These are phyloP conservation scores for Quercus wislizeni DNA, from an alignment of 306 rosid genomes.

Conservation along the genomic window DNA sequence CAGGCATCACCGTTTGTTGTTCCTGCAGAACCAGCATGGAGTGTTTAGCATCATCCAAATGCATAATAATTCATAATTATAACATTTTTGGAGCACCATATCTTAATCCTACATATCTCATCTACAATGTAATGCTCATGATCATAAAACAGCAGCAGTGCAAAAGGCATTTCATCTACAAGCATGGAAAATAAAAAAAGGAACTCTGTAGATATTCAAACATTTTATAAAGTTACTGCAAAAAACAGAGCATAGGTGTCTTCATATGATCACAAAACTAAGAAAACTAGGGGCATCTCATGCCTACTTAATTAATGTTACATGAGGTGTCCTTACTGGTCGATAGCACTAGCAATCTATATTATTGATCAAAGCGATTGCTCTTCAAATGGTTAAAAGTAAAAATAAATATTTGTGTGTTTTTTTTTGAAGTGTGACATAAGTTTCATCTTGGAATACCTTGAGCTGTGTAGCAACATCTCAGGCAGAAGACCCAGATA, in stretches of 20 bases:
- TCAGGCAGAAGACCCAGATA: slow-evolving; percentile 90
- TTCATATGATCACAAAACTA: neutral
- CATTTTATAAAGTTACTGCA: neutral
- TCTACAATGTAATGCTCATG: neutral
- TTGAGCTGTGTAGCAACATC: slow-evolving; percentile 92
- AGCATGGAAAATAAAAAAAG: neutral
- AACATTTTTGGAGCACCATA: neutral
- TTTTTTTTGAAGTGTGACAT: neutral
- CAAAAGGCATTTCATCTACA: neutral
- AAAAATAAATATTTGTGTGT: neutral
- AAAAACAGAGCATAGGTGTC: neutral
- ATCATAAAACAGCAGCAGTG: neutral
- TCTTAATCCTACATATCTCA: neutral
- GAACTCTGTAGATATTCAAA: neutral
- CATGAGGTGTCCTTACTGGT: neutral
- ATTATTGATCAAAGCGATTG: neutral
- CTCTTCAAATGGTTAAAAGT: neutral
- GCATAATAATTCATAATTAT: neutral
- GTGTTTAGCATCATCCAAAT: neutral
- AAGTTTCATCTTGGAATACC: slow-evolving; percentile 36
- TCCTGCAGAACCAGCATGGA: slow-evolving; percentile 38
- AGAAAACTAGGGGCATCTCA: neutral
- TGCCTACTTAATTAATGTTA: neutral
- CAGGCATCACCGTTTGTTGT: slow-evolving; percentile 76
- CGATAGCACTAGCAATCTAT: neutral